Conservation (phyloP, 139 green algal species). For the Nannochloris sp. region DNA sequence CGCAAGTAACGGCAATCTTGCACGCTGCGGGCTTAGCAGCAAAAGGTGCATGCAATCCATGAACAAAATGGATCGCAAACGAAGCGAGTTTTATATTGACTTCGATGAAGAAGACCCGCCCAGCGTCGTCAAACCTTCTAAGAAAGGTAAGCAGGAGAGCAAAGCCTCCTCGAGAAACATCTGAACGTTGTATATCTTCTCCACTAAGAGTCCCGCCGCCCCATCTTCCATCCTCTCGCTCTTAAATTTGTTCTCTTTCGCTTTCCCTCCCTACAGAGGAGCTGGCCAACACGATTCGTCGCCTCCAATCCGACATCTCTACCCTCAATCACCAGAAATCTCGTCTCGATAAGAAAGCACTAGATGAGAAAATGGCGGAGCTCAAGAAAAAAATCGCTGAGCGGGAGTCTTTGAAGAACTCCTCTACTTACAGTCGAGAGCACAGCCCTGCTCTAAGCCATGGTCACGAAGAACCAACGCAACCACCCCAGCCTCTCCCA, state of each 20-base stretch:
- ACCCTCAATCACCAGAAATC: not conserved
- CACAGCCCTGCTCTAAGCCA: not conserved
- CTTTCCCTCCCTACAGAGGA: not conserved
- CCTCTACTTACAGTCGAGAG: conserved; percentile 1
- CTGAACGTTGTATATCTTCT: too few relatives aligned
- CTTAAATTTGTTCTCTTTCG: not conserved
- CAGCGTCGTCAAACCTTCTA: not conserved
- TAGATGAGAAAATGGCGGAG: conserved; percentile 8
- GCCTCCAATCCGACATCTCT: not conserved
- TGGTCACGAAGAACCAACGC: not conserved
- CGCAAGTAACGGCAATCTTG: too few relatives aligned
- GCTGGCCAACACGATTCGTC: not conserved
- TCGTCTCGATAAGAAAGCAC: not conserved
- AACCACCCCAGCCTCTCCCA: not conserved
- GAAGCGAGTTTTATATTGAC: conserved; percentile 2
- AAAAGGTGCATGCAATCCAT: too few relatives aligned
- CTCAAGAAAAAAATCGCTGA: not conserved
- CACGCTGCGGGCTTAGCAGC: too few relatives aligned
- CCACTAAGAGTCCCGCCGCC: not conserved
- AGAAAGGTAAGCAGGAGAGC: too few relatives aligned
- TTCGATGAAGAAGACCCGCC: not conserved
- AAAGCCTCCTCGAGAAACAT: too few relatives aligned
- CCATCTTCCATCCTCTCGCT: not conserved
- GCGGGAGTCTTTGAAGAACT: not conserved
- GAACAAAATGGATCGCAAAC: too few relatives aligned